phyloP scores from a whole-genome alignment of 2,329 filamentous ascomycete species.

The Pseudogymnoascus sp. region DNA sequence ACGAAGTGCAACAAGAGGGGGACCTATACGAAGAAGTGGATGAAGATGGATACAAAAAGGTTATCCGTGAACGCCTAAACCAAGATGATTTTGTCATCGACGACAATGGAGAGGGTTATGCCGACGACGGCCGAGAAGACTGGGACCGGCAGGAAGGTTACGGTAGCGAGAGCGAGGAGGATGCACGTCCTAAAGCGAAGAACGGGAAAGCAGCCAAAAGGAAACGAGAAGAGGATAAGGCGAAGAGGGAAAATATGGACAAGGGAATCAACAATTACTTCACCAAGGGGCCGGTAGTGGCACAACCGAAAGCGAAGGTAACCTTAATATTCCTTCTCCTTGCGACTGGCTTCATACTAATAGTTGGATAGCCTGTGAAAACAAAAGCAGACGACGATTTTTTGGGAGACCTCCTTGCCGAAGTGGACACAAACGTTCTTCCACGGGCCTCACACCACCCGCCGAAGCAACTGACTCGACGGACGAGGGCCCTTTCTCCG shows the following conservation, averaged over 20 bases:
- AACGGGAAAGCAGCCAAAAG: conserved; percentile 62
- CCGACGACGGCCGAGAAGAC: conserved; percentile 91
- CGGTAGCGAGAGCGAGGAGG: conserved; percentile 69
- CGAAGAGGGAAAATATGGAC: conserved; percentile 78
- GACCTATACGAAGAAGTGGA: conserved; percentile 93
- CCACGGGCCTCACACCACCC: conserved; percentile 51
- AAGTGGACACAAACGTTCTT: conserved; percentile 69
- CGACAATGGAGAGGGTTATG: conserved; percentile 95
- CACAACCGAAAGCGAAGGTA: conserved; percentile 75
- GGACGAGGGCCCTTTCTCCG: conserved; percentile 76
- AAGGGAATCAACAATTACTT: conserved; percentile 94
- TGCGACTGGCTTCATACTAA: conserved; percentile 23
- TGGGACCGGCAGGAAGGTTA: conserved; percentile 64
- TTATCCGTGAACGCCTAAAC: conserved; percentile 79
- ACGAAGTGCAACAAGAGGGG: conserved; percentile 75
- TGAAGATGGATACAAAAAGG: conserved; percentile 93
- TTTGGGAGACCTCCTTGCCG: conserved; percentile 71
- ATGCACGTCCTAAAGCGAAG: conserved; percentile 42
- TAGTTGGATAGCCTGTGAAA: conserved; percentile 50
- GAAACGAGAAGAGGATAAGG: conserved; percentile 77
- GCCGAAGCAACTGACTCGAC: conserved; percentile 60
- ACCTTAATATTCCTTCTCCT: background rate
- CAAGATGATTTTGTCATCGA: conserved; percentile 97
- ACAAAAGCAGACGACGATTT: conserved; percentile 87
- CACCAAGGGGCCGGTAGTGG: conserved; percentile 59